Evolutionary conservation across 306 rosid genomes (phyloP).

Genomic region (Lagenaria siceraria): DNA sequence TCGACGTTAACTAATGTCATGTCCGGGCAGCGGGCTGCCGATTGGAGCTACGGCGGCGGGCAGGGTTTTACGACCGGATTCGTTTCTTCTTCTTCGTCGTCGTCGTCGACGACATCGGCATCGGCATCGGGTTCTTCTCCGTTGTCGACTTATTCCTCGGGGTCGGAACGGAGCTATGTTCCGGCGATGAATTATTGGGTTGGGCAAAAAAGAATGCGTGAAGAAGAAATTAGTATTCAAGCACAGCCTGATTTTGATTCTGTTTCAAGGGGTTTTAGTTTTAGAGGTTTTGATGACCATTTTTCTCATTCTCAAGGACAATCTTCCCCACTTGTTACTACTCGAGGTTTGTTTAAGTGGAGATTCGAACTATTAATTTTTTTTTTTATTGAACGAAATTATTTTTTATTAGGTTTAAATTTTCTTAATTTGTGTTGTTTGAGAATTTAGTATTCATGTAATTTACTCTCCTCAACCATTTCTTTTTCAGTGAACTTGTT

Average conservation of each 20-base stretch:
- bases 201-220: slow-evolving; percentile 68
- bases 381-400: too few relatives aligned
- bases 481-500: too few relatives aligned
- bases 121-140: neutral
- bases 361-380: too few relatives aligned
- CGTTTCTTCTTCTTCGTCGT: slow-evolving; percentile 8
- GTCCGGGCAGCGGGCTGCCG: slow-evolving; percentile 30
- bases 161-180: neutral
- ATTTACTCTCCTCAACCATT: too few relatives aligned
- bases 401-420: too few relatives aligned
- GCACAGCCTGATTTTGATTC: neutral
- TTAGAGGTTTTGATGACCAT: slow-evolving; percentile 13
- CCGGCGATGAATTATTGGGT: neutral
- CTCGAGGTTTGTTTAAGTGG: too few relatives aligned
- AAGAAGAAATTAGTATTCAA: slow-evolving; percentile 11
- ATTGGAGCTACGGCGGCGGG: neutral
- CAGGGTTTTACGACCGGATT: slow-evolving; percentile 7
- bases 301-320: neutral
- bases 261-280: neutral
- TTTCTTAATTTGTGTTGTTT: too few relatives aligned
- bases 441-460: too few relatives aligned
- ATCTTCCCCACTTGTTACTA: neutral
- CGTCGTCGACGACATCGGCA: neutral
- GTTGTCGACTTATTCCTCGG: neutral
- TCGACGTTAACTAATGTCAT: slow-evolving; percentile 53